Base-by-base conservation (phyloP, 768 basidiomycete genomes). In the Tubosaeta sp. region DNA sequence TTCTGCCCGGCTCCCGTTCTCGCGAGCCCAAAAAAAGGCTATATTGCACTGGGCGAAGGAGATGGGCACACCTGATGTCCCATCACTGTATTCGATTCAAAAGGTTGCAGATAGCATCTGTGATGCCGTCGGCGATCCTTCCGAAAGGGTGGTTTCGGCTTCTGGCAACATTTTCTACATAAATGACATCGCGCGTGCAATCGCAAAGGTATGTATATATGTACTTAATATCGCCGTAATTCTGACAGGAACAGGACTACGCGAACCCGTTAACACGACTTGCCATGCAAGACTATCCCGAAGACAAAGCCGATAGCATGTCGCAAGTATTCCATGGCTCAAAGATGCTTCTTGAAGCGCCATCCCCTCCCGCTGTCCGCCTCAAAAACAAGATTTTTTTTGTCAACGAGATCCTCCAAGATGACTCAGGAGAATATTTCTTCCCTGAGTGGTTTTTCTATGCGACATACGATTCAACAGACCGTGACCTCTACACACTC, bases 101-200 rank as follows among this genome's bases (percentile, higher is more conserved):
- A 0, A 63, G 61, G 30, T 45, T 46, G 22, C 55, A 62, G 19
- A 53, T 60, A 14, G n/a, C 27, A 8, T 30, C 62, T 13, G 53
- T 48, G 30, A 25, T 55, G 5, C 47, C 6, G 36, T 71, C 1
- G 63, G 69, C 6, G 48, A 53, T 16, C 66, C 61, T 0, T 68
- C 55, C 0, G 52, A 54, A 19, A 65, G 65, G 44, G 47, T 63
- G 1, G 56, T 24, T 0, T 22, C 59, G 4, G 6, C 36, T 1
- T 62, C 57, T 0, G 67, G 65, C 3, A 68, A 54, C 30, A 44
- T 71, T 2, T 67, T 69, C 39, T 71, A 69, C 36, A 27, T 66
- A 0, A 70, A 65, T 19, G 25, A 43, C 2, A 27, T 64, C 12
- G 21, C 18, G 1, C 54, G 59, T 3, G 53, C 39, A 0, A 52